Evolutionary conservation across 1,284 basidiomycete genomes (phyloP), one percentile per base, ranked within the genome.

Genomic region (Leccinum colubrinum): DNA sequence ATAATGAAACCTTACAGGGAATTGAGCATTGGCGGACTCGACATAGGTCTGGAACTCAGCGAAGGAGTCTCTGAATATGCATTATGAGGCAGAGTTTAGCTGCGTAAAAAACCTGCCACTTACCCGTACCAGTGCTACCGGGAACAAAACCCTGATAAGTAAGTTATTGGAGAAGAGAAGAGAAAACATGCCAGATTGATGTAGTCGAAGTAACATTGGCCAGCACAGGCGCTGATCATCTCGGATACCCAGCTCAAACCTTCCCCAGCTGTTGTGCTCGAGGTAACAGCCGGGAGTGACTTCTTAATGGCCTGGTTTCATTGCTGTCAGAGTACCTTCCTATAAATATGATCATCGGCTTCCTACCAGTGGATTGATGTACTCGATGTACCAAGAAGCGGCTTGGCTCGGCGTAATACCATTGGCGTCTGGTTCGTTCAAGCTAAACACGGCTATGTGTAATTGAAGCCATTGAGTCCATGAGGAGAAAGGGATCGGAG

Each of bases 391-490:
- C 76, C 78, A 78, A 30, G 67, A 62, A 33, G 77, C 77, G 3
- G 78, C 78, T 4, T 67, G 33, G 37, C 55, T 59, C 12, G 76
- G 67, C 14, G 39, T 33, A 58, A 74, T 76, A 1, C 66, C 64
- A 12, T 68, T 72, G 56, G 63, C 15, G 56, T 77, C 76, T 6
- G 76, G 78, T 59, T 77, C 76, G 46, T 78, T 78, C 64, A 79
- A 56, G 52, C 51, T 77, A 65, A 79, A 79, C 2, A 79, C 69
- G 14, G 75, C 75, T 77, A 50, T 6, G 30, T 2, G 27, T 3
- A 8, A 50, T 54, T 43, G 37, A 56, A 22, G 41, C 1, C 2
- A 11, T 15, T 52, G 15, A 54, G 61, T 43, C 6, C 6, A 55
- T 6, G n/a, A 50, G 5, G 4, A 57, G 37, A 25, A 7, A 20